Percentiles rank a stretch among this genome's conserved stretches.
phyloP scores from a whole-genome alignment of 1,284 basidiomycete genomes.

The Trichosporon faecale region DNA sequence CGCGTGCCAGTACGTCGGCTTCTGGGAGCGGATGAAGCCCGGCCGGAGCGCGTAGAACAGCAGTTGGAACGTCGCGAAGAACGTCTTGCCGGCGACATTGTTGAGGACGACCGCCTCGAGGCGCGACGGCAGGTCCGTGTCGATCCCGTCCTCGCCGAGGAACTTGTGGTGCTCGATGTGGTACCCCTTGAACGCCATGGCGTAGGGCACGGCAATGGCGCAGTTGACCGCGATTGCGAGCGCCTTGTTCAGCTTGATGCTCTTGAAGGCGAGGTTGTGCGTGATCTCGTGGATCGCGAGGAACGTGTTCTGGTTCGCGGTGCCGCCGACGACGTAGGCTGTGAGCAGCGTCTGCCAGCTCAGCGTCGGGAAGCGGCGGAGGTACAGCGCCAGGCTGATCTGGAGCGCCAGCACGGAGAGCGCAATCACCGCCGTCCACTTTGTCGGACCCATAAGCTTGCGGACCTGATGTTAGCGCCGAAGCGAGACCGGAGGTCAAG shows the following conservation, averaged over 20 bases:
- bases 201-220: constrained; percentile 91
- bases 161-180: constrained; percentile 93
- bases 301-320: constrained; percentile 95
- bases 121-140: constrained; percentile 82
- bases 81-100: constrained; percentile 95
- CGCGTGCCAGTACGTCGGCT: constrained; percentile 76
- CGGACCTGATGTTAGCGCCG: constrained; percentile 61
- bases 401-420: constrained; percentile 75
- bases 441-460: constrained; percentile 92
- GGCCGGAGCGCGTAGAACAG: constrained; percentile 96
- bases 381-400: constrained; percentile 62
- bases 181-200: constrained; percentile 95
- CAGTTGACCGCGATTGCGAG: constrained; percentile 88
- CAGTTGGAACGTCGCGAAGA: constrained; percentile 99
- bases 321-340: constrained; percentile 87
- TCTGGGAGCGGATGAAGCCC: constrained; percentile 84
- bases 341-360: constrained; percentile 70
- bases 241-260: constrained; percentile 76
- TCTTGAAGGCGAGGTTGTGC: constrained; percentile 90
- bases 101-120: constrained; percentile 82
- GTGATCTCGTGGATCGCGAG: constrained; percentile 98
- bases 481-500: no score
- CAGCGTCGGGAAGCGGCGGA: constrained; percentile 66
- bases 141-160: constrained; percentile 87
- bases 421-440: constrained; percentile 83